A percentile compares a stretch with the other conserved stretches of the same genome.
Evolutionary conservation across 176 grass and related monocot genomes (phyloP).

Genomic region (Eleusine coracana): DNA sequence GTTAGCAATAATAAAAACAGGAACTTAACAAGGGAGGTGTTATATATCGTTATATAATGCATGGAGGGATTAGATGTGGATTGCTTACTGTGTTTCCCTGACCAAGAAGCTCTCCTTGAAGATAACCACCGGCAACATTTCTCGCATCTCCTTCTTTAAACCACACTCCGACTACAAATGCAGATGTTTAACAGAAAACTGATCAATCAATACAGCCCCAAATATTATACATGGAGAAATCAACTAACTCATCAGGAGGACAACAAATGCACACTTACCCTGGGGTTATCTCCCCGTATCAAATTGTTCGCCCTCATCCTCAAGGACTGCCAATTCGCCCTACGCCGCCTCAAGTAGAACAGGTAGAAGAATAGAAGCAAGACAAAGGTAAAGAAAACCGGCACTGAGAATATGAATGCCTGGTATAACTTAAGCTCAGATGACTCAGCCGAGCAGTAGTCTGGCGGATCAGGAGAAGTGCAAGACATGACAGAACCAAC

Average conservation of each 20-base stretch:
- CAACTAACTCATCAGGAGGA: neutral
- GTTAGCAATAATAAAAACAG: neutral
- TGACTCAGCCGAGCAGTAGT: constrained; percentile 70
- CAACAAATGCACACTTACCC: constrained; percentile 47
- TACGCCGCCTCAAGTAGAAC: constrained; percentile 77
- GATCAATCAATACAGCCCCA: neutral
- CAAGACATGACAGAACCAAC: constrained; percentile 67
- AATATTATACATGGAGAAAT: neutral
- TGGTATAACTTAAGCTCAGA: constrained; percentile 94
- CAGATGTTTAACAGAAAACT: constrained; percentile 31
- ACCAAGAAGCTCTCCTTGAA: constrained; percentile 97
- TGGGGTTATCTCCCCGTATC: constrained; percentile 63
- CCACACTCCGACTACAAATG: constrained; percentile 65
- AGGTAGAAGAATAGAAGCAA: constrained; percentile 88
- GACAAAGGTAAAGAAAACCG: constrained; percentile 86
- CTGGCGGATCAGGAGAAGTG: constrained; percentile 63
- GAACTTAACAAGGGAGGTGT: neutral
- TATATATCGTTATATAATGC: neutral
- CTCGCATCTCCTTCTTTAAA: constrained; percentile 82
- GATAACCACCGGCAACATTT: constrained; percentile 89
- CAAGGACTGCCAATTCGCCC: constrained; percentile 86
- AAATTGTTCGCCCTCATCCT: constrained; percentile 67
- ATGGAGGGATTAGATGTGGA: constrained; percentile 10
- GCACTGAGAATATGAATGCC: constrained; percentile 90
- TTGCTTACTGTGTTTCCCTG: constrained; percentile 94